Evolutionary conservation across 2,329 filamentous ascomycete species (phyloP).

Genomic region (Blastomyces parvus): DNA sequence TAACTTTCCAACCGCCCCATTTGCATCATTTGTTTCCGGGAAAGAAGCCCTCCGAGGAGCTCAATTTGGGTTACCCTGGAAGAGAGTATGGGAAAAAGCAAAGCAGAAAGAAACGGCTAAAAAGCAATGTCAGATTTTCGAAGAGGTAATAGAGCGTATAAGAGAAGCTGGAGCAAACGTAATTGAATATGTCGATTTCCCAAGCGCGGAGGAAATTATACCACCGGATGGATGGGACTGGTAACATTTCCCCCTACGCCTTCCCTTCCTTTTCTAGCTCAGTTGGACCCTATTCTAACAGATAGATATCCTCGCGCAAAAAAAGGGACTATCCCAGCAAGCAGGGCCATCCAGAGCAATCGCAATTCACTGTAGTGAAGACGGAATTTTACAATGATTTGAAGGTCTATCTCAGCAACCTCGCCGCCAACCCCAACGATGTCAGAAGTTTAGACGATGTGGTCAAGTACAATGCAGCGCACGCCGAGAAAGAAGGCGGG

Average conservation of each 20-base stretch:
- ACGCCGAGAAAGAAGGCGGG: constrained; percentile 59
- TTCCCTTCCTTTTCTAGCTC: neutral
- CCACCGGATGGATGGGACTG: constrained; percentile 17
- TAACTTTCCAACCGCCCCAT: constrained; percentile 24
- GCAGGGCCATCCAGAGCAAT: constrained; percentile 43
- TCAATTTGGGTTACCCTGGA: constrained; percentile 62
- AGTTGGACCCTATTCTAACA: neutral
- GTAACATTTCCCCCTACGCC: neutral
- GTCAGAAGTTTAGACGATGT: neutral
- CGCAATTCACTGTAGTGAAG: constrained; percentile 63
- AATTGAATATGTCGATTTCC: neutral
- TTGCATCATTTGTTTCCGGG: constrained; percentile 47
- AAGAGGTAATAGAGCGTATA: neutral
- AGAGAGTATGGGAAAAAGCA: constrained; percentile 58
- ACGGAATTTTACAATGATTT: constrained; percentile 54
- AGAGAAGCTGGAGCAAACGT: neutral
- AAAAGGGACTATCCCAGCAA: constrained; percentile 9
- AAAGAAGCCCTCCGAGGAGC: constrained; percentile 50
- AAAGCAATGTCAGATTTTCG: neutral
- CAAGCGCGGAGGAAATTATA: neutral
- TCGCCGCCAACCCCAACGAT: neutral
- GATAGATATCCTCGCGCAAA: neutral
- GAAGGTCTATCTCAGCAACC: constrained; percentile 41
- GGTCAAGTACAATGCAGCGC: constrained; percentile 39
- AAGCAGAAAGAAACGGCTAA: constrained; percentile 43